Conservation (phyloP, 2,329 filamentous ascomycete species). For the Hymenotorrendiella dingleyae region DNA sequence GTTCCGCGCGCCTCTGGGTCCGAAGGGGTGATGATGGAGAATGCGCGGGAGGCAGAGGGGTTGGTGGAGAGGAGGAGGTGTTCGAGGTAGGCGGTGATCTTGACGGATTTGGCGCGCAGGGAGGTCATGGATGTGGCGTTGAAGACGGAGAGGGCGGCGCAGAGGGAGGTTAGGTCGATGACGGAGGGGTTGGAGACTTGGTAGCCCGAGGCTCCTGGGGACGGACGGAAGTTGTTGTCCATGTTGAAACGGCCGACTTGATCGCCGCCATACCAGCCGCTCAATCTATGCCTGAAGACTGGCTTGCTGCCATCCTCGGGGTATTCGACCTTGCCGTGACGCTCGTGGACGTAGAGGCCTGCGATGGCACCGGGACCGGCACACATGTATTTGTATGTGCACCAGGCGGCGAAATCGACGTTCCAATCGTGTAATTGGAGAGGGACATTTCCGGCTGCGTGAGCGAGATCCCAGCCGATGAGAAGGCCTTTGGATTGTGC, state of each 20-base stretch:
- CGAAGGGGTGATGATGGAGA: conserved; percentile 37
- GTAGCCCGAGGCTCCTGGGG: conserved; percentile 71
- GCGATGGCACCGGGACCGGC: conserved; percentile 77
- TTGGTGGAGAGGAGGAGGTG: conserved; percentile 46
- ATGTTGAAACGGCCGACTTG: conserved; percentile 74
- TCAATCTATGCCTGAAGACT: conserved; percentile 59
- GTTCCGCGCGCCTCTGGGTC: conserved; percentile 24
- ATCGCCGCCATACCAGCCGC: conserved; percentile 85
- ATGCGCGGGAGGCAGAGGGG: conserved; percentile 33
- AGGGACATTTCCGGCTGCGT: conserved; percentile 79
- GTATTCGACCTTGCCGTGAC: conserved; percentile 54
- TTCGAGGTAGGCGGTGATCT: conserved; percentile 73
- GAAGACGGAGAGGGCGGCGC: conserved; percentile 69
- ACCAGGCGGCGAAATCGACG: conserved; percentile 90
- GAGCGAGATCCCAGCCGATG: conserved; percentile 84
- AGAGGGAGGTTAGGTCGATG: conserved; percentile 69
- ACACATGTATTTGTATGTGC: conserved; percentile 92
- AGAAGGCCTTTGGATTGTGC: conserved; percentile 65
- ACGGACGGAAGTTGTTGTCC: conserved; percentile 73
- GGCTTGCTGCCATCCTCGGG: conserved; percentile 34
- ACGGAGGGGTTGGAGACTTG: conserved; percentile 82
- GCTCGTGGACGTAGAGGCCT: conserved; percentile 74
- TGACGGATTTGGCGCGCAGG: conserved; percentile 64
- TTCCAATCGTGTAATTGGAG: conserved; percentile 79
- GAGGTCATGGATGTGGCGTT: conserved; percentile 62